Percentiles rank a stretch among this genome's conserved stretches.
Evolutionary conservation across 2,329 filamentous ascomycete species (phyloP).

Genomic region (Curvularia spicifera): DNA sequence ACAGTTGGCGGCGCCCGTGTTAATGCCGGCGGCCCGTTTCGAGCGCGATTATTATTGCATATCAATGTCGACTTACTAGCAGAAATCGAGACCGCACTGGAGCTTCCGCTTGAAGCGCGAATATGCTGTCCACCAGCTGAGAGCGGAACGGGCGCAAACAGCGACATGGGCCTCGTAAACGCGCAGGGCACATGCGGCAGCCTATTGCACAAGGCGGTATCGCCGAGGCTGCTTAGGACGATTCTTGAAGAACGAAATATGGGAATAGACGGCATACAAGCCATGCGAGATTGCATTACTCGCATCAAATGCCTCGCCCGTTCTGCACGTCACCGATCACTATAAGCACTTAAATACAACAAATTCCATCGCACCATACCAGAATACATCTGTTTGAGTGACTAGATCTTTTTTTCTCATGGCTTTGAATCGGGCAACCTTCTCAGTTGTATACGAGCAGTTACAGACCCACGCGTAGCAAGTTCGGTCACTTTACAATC

Average conservation of each 20-base stretch:
- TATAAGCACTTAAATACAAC: neutral
- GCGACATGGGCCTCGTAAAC: neutral
- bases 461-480: neutral
- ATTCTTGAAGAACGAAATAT: constrained; percentile 7
- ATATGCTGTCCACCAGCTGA: neutral
- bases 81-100: neutral
- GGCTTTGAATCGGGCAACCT: neutral
- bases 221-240: constrained; percentile 1
- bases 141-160: neutral
- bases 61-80: neutral
- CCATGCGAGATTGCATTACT: constrained; percentile 6
- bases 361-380: neutral
- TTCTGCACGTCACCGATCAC: neutral
- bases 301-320: neutral
- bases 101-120: constrained; percentile 3
- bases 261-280: neutral
- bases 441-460: neutral
- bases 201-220: constrained; percentile 2
- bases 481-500: neutral
- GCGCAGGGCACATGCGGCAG: neutral
- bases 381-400: neutral
- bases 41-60: neutral
- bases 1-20: neutral
- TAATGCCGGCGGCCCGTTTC: constrained; percentile 1
- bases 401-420: neutral